Conservation (phyloP, 257 asterid genomes). For the Lavandula angustifolia region DNA sequence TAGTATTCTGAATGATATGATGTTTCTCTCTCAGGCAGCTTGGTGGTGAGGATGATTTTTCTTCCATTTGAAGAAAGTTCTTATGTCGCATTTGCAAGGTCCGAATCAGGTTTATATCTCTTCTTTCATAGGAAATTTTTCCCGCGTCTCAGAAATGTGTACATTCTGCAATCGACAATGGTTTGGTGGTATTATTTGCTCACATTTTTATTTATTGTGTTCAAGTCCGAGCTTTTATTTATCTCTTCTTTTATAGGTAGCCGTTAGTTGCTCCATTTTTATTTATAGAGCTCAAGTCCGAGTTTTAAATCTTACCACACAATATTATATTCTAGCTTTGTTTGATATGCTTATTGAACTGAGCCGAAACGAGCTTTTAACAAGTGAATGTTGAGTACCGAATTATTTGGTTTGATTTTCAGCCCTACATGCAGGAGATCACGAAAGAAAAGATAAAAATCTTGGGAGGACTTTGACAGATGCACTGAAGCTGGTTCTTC, state of each 20-base stretch:
- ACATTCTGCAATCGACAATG: conserved; percentile 11
- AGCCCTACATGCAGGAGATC: conserved; percentile 51
- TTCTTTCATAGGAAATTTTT: conserved; percentile 30
- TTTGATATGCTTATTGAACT: neutral
- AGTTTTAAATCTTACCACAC: no score
- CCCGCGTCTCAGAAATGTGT: conserved; percentile 17
- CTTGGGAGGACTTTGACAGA: conserved; percentile 70
- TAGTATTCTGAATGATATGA: conserved; percentile 27
- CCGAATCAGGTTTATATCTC: conserved; percentile 86
- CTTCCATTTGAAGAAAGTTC: conserved; percentile 99
- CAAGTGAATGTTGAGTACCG: neutral
- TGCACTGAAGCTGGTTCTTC: conserved; percentile 91
- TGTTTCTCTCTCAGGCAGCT: conserved; percentile 79
- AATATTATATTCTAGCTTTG: no score
- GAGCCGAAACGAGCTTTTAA: conserved; percentile 19
- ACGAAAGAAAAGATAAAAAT: conserved; percentile 50
- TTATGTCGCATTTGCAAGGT: conserved; percentile 91
- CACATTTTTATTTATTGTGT: conserved; percentile 9
- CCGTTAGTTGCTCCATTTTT: no score
- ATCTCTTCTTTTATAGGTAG: no score
- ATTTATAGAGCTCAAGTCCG: no score
- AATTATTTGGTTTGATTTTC: neutral
- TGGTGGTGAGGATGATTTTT: conserved; percentile 91
- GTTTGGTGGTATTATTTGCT: neutral
- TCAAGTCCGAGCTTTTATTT: no score